Evolutionary conservation across 192 early-diverging fungal genomes (phyloP), one percentile per base, ranked within the genome.

Genomic region (Backusella morwellensis): DNA sequence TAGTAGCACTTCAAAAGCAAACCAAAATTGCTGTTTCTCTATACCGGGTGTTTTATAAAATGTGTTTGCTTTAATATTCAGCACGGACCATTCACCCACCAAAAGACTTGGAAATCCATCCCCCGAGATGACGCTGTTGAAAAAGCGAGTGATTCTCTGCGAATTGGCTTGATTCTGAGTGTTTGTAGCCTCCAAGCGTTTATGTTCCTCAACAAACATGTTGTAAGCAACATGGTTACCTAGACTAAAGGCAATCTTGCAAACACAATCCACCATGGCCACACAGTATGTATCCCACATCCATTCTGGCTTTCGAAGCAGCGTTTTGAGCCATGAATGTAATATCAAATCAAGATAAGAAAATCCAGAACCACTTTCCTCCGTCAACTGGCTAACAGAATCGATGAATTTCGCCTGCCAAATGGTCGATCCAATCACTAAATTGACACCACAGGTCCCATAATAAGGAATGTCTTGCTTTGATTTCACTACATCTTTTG

Each of bases 81-180:
- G 40, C 66, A 86, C 78, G 0, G 85, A 85, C 85, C 85, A 85
- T 38, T 85, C 86, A 11, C 87, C 87, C 66, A 82, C 83, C 6
- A 88, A 63, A 23, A 88, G 66, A 42, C 84, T 88, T 4, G 87
- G 82, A 50, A 85, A 85, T 0, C 77, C 81, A 12, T 78, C 77
- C 0, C 83, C 81, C 7, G 83, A 74, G 1, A 86, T 76, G 41
- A 88, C 69, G 4, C 74, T 79, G 44, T 83, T 86, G 9, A 82
- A 59, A 36, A 84, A 79, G 6, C 82, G 67, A 0, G 75, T 70
- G 1, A 63, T 70, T 68, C 38, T 67, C 6, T 35, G 75, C 19
- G 59, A 68, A 41, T 40, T 23, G 8, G 77, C 35, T 67, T 69
- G 66, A 32, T 72, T 44, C 41, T 21, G 54, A 34, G 35, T 23